Evolutionary conservation across 805 yeast genomes (phyloP).

Genomic region (Sugiyamaella americana): DNA sequence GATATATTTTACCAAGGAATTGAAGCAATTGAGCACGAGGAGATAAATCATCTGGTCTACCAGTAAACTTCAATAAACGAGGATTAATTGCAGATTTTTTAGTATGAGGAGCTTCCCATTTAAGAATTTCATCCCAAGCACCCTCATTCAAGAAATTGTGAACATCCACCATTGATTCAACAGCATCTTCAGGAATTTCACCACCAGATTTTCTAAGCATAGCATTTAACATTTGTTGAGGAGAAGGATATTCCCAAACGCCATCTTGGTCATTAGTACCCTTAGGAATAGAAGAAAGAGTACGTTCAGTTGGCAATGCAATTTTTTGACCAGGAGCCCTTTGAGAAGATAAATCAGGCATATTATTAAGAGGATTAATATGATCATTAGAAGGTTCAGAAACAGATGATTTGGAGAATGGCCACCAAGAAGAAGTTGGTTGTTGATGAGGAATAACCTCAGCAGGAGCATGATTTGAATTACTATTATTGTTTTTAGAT

Average conservation of each 20-base stretch:
- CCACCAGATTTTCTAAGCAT: constrained; percentile 93
- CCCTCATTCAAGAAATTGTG: constrained; percentile 96
- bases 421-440: neutral
- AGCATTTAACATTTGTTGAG: constrained; percentile 98
- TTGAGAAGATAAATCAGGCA: constrained; percentile 70
- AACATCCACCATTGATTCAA: constrained; percentile 92
- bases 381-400: constrained; percentile 38
- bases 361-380: constrained; percentile 79
- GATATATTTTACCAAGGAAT: constrained; percentile 61
- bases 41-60: constrained; percentile 79
- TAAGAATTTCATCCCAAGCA: constrained; percentile 90
- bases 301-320: constrained; percentile 75
- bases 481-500: neutral
- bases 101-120: constrained; percentile 82
- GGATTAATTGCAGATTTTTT: constrained; percentile 53
- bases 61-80: constrained; percentile 78
- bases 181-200: constrained; percentile 90
- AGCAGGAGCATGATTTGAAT: neutral
- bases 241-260: constrained; percentile 98
- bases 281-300: constrained; percentile 79
- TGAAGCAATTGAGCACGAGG: constrained; percentile 78
- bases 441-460: neutral
- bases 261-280: constrained; percentile 63
- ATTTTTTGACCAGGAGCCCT: constrained; percentile 75
- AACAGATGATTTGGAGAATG: constrained; percentile 2